These are phyloP conservation scores for Coelastrella sp. DNA, from an alignment of 139 green algal species.

Conservation along the genomic window DNA sequence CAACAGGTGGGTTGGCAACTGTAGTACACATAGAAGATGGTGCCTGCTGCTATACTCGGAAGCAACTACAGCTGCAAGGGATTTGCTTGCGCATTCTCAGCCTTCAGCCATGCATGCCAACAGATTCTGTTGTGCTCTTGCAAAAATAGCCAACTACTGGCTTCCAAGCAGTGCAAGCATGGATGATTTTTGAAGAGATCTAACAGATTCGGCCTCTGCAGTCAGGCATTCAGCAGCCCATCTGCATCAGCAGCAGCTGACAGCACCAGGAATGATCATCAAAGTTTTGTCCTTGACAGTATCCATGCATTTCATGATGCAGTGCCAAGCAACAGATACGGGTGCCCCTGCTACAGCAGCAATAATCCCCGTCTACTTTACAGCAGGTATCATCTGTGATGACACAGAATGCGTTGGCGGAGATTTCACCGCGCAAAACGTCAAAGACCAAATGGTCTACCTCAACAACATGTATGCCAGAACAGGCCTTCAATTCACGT, in stretches of 20 bases:
- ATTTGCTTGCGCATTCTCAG: too few species aligned
- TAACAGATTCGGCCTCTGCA: too few species aligned
- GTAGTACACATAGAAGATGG: neutral
- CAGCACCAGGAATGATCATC: neutral
- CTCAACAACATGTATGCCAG: neutral
- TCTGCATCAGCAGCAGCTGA: neutral
- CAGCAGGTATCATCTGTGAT: slow-evolving; percentile 1
- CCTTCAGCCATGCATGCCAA: too few species aligned
- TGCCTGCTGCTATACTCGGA: neutral
- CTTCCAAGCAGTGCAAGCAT: too few species aligned
- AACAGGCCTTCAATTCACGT: slow-evolving; percentile 2
- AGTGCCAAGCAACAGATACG: slow-evolving; percentile 10
- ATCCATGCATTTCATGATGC: neutral
- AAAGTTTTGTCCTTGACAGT: neutral
- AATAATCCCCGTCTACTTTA: neutral
- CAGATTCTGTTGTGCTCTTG: too few species aligned
- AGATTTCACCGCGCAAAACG: neutral
- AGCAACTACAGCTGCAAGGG: too few species aligned
- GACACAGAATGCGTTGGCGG: neutral
- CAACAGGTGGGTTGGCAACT: neutral
- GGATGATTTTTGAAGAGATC: too few species aligned
- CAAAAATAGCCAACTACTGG: too few species aligned
- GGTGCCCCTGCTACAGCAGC: neutral
- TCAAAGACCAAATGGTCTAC: neutral
- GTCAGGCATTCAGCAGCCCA: neutral